Base-by-base conservation (phyloP, 768 basidiomycete genomes). In the Serpula lacrymans region DNA sequence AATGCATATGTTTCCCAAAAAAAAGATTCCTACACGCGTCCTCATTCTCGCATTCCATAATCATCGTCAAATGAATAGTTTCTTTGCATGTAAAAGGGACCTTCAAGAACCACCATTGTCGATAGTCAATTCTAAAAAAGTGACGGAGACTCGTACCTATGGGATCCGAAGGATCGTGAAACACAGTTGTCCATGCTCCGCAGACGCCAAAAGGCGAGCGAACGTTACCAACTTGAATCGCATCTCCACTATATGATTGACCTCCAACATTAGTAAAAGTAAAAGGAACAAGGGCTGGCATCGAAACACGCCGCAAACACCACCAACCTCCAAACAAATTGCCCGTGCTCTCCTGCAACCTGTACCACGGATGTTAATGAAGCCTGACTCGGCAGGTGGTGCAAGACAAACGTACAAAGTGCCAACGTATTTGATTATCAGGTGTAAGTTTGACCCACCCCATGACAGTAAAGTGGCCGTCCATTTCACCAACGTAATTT, bases 401-500 rank as follows among this genome's bases (percentile, higher is more conserved):
- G 29, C 20, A 10, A 28, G 12, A 27, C 10, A 10, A 26, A 63
- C 81, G 52, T 54, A 84, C 84, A 57, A 78, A 81, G 57, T 77
- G 73, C 80, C 80, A 82, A 38, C 74, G 70, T 7, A 84, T 58
- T 33, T 80, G 69, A 37, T 72, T 63, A 40, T 86, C 81, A 0
- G 69, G 64, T 1, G 77, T 77, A 56, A 85, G 67, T 47, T 68
- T 64, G 12, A 84, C 74, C 18, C 55, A 64, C 3, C 84, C 84
- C 5, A 60, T 55, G 56, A 86, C 70, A 2, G 67, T 68, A 18
- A 74, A 71, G 5, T 63, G 59, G 4, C 69, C 66, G n/a, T 66
- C 61, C 51, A 80, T 68, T 41, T 71, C 68, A 5, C 81, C 83
- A 6, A 54, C 54, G 45, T 81, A 78, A 27, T 74, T 61, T 28